These are phyloP conservation scores for Vitellaria paradoxa DNA, from an alignment of 179 eudicot genomes.

Conservation along the genomic window DNA sequence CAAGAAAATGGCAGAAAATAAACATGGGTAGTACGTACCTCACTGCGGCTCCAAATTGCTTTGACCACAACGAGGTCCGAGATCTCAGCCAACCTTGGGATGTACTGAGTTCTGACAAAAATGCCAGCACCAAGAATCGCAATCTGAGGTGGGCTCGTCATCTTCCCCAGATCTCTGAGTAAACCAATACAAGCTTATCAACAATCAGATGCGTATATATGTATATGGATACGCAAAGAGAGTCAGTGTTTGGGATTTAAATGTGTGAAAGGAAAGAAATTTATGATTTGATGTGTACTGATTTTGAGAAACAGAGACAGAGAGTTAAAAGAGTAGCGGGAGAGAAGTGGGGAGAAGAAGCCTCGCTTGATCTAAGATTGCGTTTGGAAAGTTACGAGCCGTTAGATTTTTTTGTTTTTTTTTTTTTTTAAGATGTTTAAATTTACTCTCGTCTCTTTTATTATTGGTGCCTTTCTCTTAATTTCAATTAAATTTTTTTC, in stretches of 20 bases:
- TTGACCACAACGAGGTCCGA: constrained; percentile 61
- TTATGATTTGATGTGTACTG: background rate
- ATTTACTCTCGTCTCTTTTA: too few relatives aligned
- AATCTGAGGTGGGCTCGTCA: constrained; percentile 41
- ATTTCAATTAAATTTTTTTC: too few relatives aligned
- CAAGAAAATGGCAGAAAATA: background rate
- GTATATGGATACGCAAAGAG: background rate
- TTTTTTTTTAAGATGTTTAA: too few relatives aligned
- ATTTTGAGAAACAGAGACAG: background rate
- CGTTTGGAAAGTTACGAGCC: too few relatives aligned
- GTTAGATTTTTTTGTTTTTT: too few relatives aligned
- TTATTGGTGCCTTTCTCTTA: too few relatives aligned
- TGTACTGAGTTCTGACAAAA: constrained; percentile 71
- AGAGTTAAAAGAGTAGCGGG: background rate
- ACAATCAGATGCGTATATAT: background rate
- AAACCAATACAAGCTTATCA: background rate
- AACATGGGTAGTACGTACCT: constrained; percentile 47
- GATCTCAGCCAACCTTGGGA: constrained; percentile 86
- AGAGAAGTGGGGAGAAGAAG: background rate
- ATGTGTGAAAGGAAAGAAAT: background rate
- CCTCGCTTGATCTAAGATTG: too few relatives aligned
- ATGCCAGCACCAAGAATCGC: constrained; percentile 93
- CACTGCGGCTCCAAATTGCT: constrained; percentile 87
- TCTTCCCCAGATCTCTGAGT: background rate
- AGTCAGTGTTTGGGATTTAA: background rate